phyloP scores from a whole-genome alignment of 139 green algal genomes.

The Closterium sp. region DNA sequence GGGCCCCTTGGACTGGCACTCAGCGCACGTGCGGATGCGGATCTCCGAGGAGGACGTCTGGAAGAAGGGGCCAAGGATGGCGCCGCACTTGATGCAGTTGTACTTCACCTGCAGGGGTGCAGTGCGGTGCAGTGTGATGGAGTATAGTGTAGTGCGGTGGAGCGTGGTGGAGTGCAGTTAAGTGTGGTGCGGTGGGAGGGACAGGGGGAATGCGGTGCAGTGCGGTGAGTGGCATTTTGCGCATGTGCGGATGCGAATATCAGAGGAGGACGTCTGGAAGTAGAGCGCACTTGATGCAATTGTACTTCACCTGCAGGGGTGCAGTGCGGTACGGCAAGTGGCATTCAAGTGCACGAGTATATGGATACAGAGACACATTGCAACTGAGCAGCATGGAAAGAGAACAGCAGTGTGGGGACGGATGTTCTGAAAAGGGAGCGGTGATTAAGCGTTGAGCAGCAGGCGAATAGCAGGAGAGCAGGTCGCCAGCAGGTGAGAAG shows the following conservation, averaged over 20 bases:
- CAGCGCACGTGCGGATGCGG: conserved; percentile 75
- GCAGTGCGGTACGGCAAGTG: neutral
- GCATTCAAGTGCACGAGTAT: neutral
- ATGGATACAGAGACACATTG: neutral
- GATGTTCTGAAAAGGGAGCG: no score
- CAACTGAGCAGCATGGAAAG: neutral
- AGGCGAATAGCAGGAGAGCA: no score
- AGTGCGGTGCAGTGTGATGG: neutral
- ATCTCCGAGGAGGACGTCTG: conserved; percentile 67
- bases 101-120: conserved; percentile 68
- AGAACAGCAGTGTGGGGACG: no score
- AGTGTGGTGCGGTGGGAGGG: no score
- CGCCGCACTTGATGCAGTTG: conserved; percentile 86
- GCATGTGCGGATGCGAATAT: conserved; percentile 82
- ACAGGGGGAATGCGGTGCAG: no score
- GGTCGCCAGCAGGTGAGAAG: no score
- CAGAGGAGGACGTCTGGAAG: conserved; percentile 59
- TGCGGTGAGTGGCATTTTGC: conserved; percentile 77
- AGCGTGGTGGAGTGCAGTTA: no score
- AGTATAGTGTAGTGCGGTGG: no score
- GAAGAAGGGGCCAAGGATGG: conserved; percentile 85
- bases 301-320: conserved; percentile 71
- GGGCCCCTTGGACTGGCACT: conserved; percentile 86
- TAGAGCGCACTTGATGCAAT: conserved; percentile 93
- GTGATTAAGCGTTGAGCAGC: no score